These are phyloP conservation scores for Peribolospora baueri DNA, from an alignment of 768 basidiomycete genomes.

Conservation along the genomic window DNA sequence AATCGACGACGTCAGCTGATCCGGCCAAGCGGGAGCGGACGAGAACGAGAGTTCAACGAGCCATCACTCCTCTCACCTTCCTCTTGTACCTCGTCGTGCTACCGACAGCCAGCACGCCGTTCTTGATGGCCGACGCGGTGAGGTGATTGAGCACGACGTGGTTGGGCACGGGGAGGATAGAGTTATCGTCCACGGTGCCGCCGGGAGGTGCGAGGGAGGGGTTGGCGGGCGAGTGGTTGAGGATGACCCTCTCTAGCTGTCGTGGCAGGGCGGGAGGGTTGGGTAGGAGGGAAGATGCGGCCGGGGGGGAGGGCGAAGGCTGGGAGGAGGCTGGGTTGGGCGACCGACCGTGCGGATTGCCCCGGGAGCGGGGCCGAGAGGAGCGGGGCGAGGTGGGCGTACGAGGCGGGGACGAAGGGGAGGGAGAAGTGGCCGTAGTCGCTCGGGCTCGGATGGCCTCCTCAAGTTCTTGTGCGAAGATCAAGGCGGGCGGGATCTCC, in stretches of 20 bases:
- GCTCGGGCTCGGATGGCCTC: slow-evolving; percentile 35
- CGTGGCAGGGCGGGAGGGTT: slow-evolving; percentile 68
- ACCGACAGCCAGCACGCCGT: slow-evolving; percentile 76
- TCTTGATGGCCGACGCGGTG: slow-evolving; percentile 75
- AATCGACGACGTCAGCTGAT: no score
- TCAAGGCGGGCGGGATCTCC: slow-evolving; percentile 49
- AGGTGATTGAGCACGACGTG: slow-evolving; percentile 88
- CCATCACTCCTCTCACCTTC: slow-evolving; percentile 33
- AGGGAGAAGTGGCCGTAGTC: no score
- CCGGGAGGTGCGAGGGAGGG: neutral
- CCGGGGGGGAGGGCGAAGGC: slow-evolving; percentile 23
- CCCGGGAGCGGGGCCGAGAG: neutral
- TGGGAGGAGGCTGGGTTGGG: slow-evolving; percentile 10
- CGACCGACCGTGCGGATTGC: slow-evolving; percentile 18
- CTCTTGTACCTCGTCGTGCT: slow-evolving; percentile 73
- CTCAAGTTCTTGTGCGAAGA: slow-evolving; percentile 58
- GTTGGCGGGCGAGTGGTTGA: slow-evolving; percentile 30
- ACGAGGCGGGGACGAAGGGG: no score
- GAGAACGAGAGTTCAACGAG: no score
- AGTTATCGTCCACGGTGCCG: slow-evolving; percentile 43
- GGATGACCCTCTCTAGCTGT: slow-evolving; percentile 77
- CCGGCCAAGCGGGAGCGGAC: no score
- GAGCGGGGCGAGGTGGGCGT: no score
- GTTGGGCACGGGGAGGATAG: slow-evolving; percentile 71
- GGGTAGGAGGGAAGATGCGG: slow-evolving; percentile 55